These are phyloP conservation scores for Pyrus communis DNA, from an alignment of 306 rosid genomes.

Conservation along the genomic window DNA sequence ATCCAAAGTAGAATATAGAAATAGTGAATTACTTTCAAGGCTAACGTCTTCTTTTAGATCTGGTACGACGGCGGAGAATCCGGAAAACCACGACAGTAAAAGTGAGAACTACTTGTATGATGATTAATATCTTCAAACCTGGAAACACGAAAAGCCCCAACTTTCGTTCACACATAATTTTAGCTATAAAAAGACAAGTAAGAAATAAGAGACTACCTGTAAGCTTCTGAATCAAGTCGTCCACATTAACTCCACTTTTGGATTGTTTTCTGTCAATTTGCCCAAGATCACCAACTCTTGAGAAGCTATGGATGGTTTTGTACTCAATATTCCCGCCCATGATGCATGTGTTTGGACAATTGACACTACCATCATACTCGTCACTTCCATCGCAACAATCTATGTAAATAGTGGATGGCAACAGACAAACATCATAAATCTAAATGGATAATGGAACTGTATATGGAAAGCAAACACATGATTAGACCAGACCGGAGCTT, in stretches of 20 bases:
- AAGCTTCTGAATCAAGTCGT: constrained; percentile 47
- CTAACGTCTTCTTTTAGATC: constrained; percentile 46
- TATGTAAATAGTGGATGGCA: constrained; percentile 25
- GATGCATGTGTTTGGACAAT: constrained; percentile 68
- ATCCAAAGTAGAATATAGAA: constrained; percentile 7
- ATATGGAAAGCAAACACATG: background rate
- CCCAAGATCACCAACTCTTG: constrained; percentile 16
- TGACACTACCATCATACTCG: constrained; percentile 57
- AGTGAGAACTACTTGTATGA: constrained; percentile 45
- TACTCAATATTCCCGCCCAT: constrained; percentile 67
- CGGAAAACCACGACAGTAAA: constrained; percentile 26
- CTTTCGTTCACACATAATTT: constrained; percentile 1
- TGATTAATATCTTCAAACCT: constrained; percentile 56
- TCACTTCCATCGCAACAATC: constrained; percentile 96
- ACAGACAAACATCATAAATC: background rate
- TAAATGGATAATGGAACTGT: background rate
- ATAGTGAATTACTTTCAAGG: constrained; percentile 16
- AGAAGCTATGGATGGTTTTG: constrained; percentile 22
- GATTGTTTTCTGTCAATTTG: constrained; percentile 19
- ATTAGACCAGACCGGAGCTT: background rate
- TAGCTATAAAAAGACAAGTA: background rate
- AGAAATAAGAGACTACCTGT: constrained; percentile 35
- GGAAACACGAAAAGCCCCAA: constrained; percentile 19
- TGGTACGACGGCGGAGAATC: constrained; percentile 24
- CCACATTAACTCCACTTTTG: constrained; percentile 32